Base-by-base conservation (phyloP, 306 rosid species). In the Lagenaria siceraria region DNA sequence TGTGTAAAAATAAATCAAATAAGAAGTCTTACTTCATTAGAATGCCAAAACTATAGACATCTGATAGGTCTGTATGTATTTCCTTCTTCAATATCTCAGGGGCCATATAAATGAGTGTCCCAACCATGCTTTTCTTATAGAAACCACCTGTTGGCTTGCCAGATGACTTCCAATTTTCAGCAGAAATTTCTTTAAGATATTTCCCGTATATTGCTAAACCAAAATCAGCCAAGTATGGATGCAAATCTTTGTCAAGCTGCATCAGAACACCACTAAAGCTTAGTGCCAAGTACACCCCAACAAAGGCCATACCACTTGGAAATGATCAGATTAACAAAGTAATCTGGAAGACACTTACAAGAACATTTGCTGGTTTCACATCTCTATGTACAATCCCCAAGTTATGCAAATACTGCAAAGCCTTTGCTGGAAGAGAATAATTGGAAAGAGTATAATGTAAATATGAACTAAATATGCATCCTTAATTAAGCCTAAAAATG, bases 101-200 rank as follows among this genome's bases (percentile, higher is more conserved):
- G 43, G 98, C 93, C 98, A 94, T 92, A 79, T 94, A 94, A 66
- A 94, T 84, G 53, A 94, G 86, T 19, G 98, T 94, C 65, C 97
- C 98, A 76, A 94, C 98, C 97, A 94, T 90, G 77, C 79, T 89
- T 81, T 81, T 94, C 84, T 94, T 94, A 86, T 94, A 96, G 80
- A 94, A 94, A 78, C 98, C 98, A 78, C 98, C 98, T 1, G 98
- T 92, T 33, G 98, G 98, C 84, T 94, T 92, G 58, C 97, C 98
- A 71, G 85, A 80, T 80, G 98, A 92, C 78, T 86, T 90, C 98
- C 98, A 94, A 71, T 89, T 90, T 76, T 85, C 89, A 46, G 84
- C 77, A 80, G 92, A 89, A 22, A 90, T 84, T 84, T 86, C 85
- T 82, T 82, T 90, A 71, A 92, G 90, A 72, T 89, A 78, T 55